Evolutionary conservation across 2,329 filamentous ascomycete genomes (phyloP).

Genomic region (Talaromyces atroroseus): DNA sequence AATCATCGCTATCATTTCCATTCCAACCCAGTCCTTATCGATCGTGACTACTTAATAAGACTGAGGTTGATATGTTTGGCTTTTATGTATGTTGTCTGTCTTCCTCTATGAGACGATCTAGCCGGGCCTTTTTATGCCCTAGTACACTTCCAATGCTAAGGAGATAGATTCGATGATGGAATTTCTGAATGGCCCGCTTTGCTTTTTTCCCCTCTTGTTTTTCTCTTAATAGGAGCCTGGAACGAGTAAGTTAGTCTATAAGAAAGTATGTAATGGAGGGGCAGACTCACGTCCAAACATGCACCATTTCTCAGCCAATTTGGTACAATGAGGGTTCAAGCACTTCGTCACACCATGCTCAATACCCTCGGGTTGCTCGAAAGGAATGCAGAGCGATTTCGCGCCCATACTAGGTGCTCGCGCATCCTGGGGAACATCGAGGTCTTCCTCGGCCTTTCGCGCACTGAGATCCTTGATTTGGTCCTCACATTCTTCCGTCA

Average conservation of each 20-base stretch:
- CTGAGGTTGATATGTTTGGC: neutral
- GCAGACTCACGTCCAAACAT: conserved; percentile 71
- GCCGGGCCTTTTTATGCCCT: neutral
- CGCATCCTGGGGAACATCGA: conserved; percentile 68
- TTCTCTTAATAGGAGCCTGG: conserved; percentile 20
- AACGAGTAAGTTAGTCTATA: neutral
- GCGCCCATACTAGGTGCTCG: conserved; percentile 70
- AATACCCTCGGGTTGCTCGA: conserved; percentile 78
- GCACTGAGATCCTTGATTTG: conserved; percentile 90
- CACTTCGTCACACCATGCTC: conserved; percentile 82
- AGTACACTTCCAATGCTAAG: neutral
- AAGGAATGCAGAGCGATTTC: conserved; percentile 72
- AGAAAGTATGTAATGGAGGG: neutral
- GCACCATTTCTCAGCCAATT: conserved; percentile 75
- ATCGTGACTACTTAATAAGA: neutral
- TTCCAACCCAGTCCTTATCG: neutral
- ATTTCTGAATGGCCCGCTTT: neutral
- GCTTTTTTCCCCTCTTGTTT: neutral
- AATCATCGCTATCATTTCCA: neutral
- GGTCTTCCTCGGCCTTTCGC: conserved; percentile 55
- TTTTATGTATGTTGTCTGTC: neutral
- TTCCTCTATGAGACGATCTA: neutral
- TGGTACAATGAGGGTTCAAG: conserved; percentile 77
- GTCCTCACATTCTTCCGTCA: conserved; percentile 80
- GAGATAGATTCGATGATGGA: neutral